Conservation (phyloP, 2,329 filamentous ascomycete genomes). For the Pseudofabraea citricarpa region DNA sequence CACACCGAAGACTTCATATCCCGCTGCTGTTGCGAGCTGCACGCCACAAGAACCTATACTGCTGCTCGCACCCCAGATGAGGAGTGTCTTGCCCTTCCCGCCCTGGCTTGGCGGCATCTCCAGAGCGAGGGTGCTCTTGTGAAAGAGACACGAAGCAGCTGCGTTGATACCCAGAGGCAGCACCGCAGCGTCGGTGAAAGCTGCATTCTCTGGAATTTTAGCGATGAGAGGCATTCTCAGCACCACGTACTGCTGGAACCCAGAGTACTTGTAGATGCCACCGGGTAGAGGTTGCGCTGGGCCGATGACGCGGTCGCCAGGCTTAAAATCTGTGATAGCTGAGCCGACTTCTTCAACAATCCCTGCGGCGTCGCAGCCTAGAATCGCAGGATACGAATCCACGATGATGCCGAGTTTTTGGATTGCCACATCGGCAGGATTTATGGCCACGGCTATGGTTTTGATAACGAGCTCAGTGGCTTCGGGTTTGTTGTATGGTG, state of each 20-base stretch:
- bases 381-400: too few species aligned
- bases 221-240: background rate
- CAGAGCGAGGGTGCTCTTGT: background rate
- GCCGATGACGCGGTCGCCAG: too few species aligned
- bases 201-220: background rate
- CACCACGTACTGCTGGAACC: background rate
- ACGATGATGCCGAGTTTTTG: too few species aligned
- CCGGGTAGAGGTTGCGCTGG: too few species aligned
- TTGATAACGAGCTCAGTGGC: too few species aligned
- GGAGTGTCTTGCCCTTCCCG: background rate
- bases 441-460: too few species aligned
- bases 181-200: background rate
- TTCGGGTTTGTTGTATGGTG: too few species aligned
- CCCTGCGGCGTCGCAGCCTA: too few species aligned
- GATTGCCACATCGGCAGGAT: too few species aligned
- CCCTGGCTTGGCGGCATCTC: background rate
- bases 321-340: too few species aligned
- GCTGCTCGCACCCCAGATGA: background rate
- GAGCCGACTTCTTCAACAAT: too few species aligned
- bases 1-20: constrained; percentile 34
- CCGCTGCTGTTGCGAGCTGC: constrained; percentile 29
- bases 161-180: background rate
- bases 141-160: background rate
- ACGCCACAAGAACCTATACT: background rate
- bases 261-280: too few species aligned